phyloP scores from a whole-genome alignment of 75 land plant genomes.

The Picea glauca region DNA sequence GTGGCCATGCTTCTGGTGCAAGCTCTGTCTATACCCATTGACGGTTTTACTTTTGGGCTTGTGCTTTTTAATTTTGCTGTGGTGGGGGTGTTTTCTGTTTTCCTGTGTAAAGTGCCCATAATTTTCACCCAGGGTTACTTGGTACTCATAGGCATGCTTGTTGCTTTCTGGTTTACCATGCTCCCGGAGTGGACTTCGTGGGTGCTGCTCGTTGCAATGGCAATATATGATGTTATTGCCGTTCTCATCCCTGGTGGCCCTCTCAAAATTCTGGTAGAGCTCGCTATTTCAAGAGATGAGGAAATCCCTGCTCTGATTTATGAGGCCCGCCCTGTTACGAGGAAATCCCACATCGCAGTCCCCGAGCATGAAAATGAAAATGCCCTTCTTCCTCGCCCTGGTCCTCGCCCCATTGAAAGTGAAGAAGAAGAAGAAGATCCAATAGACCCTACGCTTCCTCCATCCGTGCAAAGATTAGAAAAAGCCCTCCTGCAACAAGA shows the following conservation, averaged over 20 bases:
- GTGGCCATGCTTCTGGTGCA: constrained; percentile 49
- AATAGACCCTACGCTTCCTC: constrained; percentile 5
- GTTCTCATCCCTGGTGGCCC: constrained; percentile 96
- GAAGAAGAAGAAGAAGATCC: constrained; percentile 6
- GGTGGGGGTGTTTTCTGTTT: constrained; percentile 86
- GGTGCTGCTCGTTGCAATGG: constrained; percentile 87
- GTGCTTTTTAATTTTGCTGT: constrained; percentile 70
- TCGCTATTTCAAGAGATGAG: constrained; percentile 88
- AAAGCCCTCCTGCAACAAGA: neutral
- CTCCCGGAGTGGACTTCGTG: constrained; percentile 99
- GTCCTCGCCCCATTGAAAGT: neutral
- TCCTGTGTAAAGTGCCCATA: constrained; percentile 58
- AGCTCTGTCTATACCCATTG: constrained; percentile 60
- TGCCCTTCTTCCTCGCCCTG: constrained; percentile 1
- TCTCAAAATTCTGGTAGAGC: constrained; percentile 85
- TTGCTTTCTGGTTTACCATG: constrained; percentile 93
- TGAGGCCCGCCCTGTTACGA: constrained; percentile 75
- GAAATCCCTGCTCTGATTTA: constrained; percentile 95
- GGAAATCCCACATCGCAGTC: neutral
- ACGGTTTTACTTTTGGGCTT: constrained; percentile 60
- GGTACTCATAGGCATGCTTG: constrained; percentile 77
- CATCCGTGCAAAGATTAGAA: constrained; percentile 1
- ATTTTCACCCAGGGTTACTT: constrained; percentile 78
- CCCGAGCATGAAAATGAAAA: neutral
- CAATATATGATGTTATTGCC: constrained; percentile 90